Base-by-base conservation (phyloP, 371 early-diverging fungal genomes). In the Apophysomyces variabilis region DNA sequence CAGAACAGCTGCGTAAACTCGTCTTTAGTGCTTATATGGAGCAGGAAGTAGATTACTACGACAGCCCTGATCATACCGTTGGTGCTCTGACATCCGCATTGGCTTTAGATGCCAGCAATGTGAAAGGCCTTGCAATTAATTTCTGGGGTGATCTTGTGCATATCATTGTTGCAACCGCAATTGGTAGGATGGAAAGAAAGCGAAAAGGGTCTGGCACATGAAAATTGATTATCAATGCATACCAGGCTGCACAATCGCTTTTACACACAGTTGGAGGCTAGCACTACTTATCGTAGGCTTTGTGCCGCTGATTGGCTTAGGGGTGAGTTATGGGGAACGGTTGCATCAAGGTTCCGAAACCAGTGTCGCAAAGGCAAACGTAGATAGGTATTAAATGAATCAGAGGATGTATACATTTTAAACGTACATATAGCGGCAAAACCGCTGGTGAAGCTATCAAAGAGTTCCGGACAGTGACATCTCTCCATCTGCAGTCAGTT, bases 1-100 rank as follows among this genome's bases (percentile, higher is more conserved):
- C 91, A 11, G 69, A 75, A 26, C 84, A 90, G 56, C 71, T 93
- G 45, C 83, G 93, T 57, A 75, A 70, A 38, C 60, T 68, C 46
- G 66, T 84, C 9, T 92, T 92, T 79, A 71, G 80, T 26, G 79
- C 89, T 18, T 78, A 89, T 46, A 76, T 92, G 70, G 69, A 77
- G 16, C 97, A 96, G 80, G 95, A 96, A 67, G 88, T 96, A 65
- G 90, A 82, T 5, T 97, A 85, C 76, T 97, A 91, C 75, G 98
- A 97, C 77, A 80, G 86, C 35, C 90, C 89, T 35, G 87, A 87
- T 54, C 89, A 96, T 78, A 86, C 83, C 44, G 89, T 90, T 16
- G 97, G 98, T 63, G 91, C 90, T 21, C 79, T 97, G 41, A 89
- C 94, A 1, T 79, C 95, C 9, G 87, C 90, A 44, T 84, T 97